A percentile compares a stretch with the other conserved stretches of the same genome.
phyloP scores from a whole-genome alignment of 768 basidiomycete genomes.

The Macrolepiota albuminosa region DNA sequence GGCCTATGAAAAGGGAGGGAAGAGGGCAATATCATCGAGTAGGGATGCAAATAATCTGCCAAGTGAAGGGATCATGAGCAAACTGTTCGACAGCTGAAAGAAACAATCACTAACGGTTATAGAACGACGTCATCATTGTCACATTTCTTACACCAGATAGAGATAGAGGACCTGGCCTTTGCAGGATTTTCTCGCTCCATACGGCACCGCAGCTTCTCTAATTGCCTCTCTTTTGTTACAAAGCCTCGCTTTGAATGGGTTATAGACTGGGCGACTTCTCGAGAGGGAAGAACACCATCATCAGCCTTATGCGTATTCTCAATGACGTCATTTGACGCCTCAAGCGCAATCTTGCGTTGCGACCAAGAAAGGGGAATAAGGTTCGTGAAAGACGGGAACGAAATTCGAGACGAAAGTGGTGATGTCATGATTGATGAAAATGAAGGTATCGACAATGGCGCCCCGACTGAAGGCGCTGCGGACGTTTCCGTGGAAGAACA shows the following conservation, averaged over 20 bases:
- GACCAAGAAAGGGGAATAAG: constrained; percentile 55
- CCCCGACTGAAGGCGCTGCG: constrained; percentile 8
- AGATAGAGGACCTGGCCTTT: constrained; percentile 22
- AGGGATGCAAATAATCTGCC: constrained; percentile 4
- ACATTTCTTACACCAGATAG: constrained; percentile 35
- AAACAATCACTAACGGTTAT: constrained; percentile 27
- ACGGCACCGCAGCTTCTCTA: constrained; percentile 56
- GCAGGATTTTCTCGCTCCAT: constrained; percentile 38
- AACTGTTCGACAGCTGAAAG: background rate
- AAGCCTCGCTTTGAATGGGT: constrained; percentile 29
- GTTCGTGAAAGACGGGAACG: constrained; percentile 57
- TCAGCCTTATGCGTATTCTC: constrained; percentile 1
- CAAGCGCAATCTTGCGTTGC: constrained; percentile 29
- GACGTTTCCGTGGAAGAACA: constrained; percentile 7
- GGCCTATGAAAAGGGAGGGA: background rate
- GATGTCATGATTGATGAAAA: constrained; percentile 47
- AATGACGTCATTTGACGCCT: constrained; percentile 8
- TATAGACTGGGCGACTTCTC: background rate
- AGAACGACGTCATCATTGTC: constrained; percentile 33
- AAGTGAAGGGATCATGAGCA: background rate
- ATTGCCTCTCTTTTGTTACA: constrained; percentile 62
- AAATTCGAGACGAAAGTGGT: constrained; percentile 51
- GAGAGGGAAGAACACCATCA: background rate
- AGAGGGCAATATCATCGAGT: constrained; percentile 17
- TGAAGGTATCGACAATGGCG: constrained; percentile 27